Evolutionary conservation across 2,329 filamentous ascomycete genomes (phyloP).

Genomic region (Xylariales sp.): DNA sequence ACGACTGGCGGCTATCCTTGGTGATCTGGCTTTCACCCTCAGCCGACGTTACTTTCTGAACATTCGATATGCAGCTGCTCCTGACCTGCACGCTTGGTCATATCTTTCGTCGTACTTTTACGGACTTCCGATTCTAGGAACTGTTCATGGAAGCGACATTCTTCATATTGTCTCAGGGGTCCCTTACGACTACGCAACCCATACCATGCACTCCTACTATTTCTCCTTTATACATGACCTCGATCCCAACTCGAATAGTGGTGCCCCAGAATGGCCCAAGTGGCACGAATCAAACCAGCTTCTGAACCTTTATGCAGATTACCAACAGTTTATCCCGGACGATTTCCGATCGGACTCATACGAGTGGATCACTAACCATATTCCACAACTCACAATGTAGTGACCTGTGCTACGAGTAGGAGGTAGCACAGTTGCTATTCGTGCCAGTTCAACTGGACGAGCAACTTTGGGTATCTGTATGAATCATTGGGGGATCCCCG

Average conservation of each 20-base stretch:
- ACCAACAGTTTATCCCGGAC: neutral
- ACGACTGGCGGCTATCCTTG: conserved; percentile 68
- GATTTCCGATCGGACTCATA: neutral
- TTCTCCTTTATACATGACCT: conserved; percentile 66
- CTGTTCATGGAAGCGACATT: conserved; percentile 69
- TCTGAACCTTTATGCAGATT: neutral
- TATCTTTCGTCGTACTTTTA: conserved; percentile 71
- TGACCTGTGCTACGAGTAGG: no score
- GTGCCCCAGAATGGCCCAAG: neutral
- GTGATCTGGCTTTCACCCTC: conserved; percentile 71
- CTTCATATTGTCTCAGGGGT: conserved; percentile 65
- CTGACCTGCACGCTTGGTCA: conserved; percentile 63
- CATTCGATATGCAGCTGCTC: conserved; percentile 37
- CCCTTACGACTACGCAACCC: conserved; percentile 55
- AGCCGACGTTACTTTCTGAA: conserved; percentile 62
- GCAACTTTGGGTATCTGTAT: no score
- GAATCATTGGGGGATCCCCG: no score
- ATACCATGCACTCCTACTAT: conserved; percentile 63
- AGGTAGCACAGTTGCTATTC: no score
- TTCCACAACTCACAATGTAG: neutral
- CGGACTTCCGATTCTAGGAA: conserved; percentile 69
- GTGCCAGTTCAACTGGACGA: no score
- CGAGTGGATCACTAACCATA: neutral
- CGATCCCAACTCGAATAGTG: conserved; percentile 53
- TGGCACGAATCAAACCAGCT: neutral